Base-by-base conservation (phyloP, 129 eudicot genomes). In the Saussurea involucrata region DNA sequence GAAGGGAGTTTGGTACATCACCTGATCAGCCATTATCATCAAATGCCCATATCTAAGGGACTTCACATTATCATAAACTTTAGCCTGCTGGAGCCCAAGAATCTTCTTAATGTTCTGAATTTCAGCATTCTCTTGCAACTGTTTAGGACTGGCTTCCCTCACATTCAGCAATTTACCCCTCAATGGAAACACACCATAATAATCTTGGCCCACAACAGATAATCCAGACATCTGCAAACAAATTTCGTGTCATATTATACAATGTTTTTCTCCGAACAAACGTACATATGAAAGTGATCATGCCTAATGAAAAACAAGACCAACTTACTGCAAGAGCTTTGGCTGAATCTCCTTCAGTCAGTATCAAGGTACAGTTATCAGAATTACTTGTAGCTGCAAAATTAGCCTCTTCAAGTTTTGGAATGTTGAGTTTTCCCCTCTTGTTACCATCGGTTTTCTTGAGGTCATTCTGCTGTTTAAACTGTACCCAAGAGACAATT, bases 281-380 rank as follows among this genome's bases (percentile, higher is more conserved):
- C 34, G 13, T 17, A 12, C 18, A 29, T 7, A 8, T 53, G 61
- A 53, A n/a, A 17, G 24, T 53, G 1, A 53, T 53, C 61, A 53
- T 53, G 61, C 61, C n/a, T 53, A 53, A 15, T 17, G 63, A 71
- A 31, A 13, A 68, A 40, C 65, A 34, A 31, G 3, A 24, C 17
- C 24, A 69, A 80, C 97, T 83, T 76, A 91, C 98, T 24, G 97
- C 98, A 71, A 95, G 94, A 72, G 97, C 91, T 82, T 87, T 91
- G 29, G 98, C 98, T 13, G 98, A 95, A 71, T 95, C 98, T 88
- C 98, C 98, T 89, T 95, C 98, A n/a, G 98, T 95, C 80, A 95
- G 80, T 69, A 95, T 95, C 74, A 95, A 77, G 17, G 98, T 95
- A 75, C 98, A 95, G 44, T 82, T 72, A 6, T 84, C 86, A 0